phyloP scores from a whole-genome alignment of 2,329 filamentous ascomycete species.

The Trichoderma aggressivum region DNA sequence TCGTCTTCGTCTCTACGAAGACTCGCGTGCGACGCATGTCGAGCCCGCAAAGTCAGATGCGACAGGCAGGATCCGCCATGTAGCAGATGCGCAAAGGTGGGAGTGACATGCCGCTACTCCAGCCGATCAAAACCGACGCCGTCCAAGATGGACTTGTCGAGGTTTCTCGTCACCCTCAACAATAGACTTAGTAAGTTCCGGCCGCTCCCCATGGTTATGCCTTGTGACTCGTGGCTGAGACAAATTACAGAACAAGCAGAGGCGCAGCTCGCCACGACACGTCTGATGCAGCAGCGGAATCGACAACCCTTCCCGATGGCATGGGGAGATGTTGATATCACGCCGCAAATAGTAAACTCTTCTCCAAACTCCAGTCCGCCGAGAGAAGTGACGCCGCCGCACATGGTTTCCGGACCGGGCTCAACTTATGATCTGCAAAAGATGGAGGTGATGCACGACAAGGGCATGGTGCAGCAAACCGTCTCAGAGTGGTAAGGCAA shows the following conservation, averaged over 20 bases:
- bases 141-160: slow-evolving; percentile 9
- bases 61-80: slow-evolving; percentile 8
- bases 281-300: not conserved
- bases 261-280: slow-evolving; percentile 1
- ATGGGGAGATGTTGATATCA: not conserved
- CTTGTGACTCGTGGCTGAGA: not conserved
- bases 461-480: not conserved
- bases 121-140: slow-evolving; percentile 6
- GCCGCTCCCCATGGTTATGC: not conserved
- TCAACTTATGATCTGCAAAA: not conserved
- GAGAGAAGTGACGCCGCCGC: not conserved
- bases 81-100: slow-evolving; percentile 6
- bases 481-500: not conserved
- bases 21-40: slow-evolving; percentile 11
- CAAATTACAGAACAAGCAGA: slow-evolving; percentile 5
- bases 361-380: not conserved
- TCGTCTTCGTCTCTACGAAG: not conserved
- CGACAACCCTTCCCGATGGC: not conserved
- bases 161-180: not conserved
- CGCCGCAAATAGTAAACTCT: not conserved
- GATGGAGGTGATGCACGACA: not conserved
- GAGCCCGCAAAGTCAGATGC: slow-evolving; percentile 12
- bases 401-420: not conserved
- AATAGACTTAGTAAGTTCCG: not conserved
- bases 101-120: slow-evolving; percentile 8